phyloP scores from a whole-genome alignment of 805 yeast genomes.

The Candida ulmi region DNA sequence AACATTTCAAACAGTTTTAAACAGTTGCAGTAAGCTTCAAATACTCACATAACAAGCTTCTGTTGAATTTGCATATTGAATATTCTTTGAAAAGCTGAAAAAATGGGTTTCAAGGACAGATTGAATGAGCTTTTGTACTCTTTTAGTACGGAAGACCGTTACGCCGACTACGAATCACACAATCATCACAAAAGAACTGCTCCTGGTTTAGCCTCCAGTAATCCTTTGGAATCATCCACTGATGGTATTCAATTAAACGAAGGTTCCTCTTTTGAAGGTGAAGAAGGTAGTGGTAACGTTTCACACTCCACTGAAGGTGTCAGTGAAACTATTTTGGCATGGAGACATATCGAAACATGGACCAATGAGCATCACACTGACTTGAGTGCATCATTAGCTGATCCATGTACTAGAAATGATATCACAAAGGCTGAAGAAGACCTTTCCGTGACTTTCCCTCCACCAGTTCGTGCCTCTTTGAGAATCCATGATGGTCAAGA shows the following conservation, averaged over 20 bases:
- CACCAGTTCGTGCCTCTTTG: slow-evolving; percentile 74
- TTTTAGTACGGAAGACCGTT: slow-evolving; percentile 60
- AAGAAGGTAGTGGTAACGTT: slow-evolving; percentile 22
- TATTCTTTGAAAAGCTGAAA: background rate
- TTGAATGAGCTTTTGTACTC: slow-evolving; percentile 59
- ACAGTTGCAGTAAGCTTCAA: no score
- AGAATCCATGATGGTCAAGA: slow-evolving; percentile 91
- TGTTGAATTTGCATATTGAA: no score
- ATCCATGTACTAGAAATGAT: slow-evolving; percentile 77
- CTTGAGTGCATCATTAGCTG: slow-evolving; percentile 68
- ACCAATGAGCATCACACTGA: slow-evolving; percentile 74
- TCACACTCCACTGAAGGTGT: slow-evolving; percentile 50
- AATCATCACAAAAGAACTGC: slow-evolving; percentile 29
- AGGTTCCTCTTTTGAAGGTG: slow-evolving; percentile 32
- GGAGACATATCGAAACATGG: slow-evolving; percentile 91
- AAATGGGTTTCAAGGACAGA: slow-evolving; percentile 31
- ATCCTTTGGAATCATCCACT: background rate
- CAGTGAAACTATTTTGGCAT: slow-evolving; percentile 69
- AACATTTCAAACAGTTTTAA: no score
- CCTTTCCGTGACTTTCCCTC: slow-evolving; percentile 66
- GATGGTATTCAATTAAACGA: slow-evolving; percentile 17
- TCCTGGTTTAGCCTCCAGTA: slow-evolving; percentile 10
- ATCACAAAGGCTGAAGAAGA: slow-evolving; percentile 80
- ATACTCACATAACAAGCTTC: no score
- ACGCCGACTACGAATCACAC: slow-evolving; percentile 57